Evolutionary conservation across 2,329 filamentous ascomycete species (phyloP).

Genomic region (Tolypocladium ophioglossoides): DNA sequence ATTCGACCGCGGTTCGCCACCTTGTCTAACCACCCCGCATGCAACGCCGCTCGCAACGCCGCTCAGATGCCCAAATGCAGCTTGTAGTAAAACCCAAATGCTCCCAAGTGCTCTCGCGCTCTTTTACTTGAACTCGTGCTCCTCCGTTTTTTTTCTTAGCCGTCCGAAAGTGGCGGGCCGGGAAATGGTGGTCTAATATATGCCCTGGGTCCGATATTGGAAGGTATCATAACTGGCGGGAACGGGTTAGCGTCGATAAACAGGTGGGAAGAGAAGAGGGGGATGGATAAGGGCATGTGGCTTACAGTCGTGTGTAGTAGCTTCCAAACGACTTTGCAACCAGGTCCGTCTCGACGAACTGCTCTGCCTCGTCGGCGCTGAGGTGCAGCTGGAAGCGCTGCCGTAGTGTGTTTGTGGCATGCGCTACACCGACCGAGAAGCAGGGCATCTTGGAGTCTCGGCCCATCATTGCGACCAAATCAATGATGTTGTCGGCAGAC

Average conservation of each 20-base stretch:
- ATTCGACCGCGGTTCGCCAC: background rate
- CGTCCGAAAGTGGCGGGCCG: background rate
- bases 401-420: slow-evolving; percentile 58
- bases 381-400: slow-evolving; percentile 74
- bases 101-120: background rate
- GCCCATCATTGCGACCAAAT: slow-evolving; percentile 77
- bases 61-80: background rate
- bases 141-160: background rate
- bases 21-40: background rate
- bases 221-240: slow-evolving; percentile 66
- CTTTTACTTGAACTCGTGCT: background rate
- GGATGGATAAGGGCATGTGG: slow-evolving; percentile 1
- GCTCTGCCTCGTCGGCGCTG: slow-evolving; percentile 71
- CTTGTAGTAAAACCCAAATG: background rate
- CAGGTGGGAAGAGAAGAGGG: background rate
- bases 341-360: slow-evolving; percentile 70
- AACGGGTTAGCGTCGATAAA: slow-evolving; percentile 1
- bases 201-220: slow-evolving; percentile 80
- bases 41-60: background rate
- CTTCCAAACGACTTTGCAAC: slow-evolving; percentile 74
- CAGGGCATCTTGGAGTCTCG: slow-evolving; percentile 76
- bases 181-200: slow-evolving; percentile 47
- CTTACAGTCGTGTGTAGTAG: slow-evolving; percentile 78
- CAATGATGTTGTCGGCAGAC: slow-evolving; percentile 71
- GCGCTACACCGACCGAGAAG: slow-evolving; percentile 62